Evolutionary conservation across 305 asterid species (phyloP), one percentile per base, ranked within the genome.

Genomic region (Fraxinus latifolia): DNA sequence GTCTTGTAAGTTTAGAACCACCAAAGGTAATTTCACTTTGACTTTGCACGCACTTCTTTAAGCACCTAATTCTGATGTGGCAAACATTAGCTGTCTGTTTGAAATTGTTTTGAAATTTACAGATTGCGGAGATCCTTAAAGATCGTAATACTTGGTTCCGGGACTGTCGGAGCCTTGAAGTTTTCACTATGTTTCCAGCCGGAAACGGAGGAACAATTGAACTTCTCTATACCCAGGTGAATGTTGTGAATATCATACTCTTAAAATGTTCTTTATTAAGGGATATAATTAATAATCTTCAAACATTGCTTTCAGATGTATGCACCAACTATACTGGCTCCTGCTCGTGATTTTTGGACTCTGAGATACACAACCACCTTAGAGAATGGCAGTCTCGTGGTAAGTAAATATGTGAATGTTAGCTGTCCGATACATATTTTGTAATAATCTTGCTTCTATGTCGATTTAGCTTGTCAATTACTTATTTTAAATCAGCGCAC

Each of bases 321-420:
- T 87, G 99, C 98, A 77, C 99, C 99, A n/a, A 93, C 97, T 37
- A 92, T 95, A 36, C 82, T 93, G 86, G 97, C 97, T 80, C 94
- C 98, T 14, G 98, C 98, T 72, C 94, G 97, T 77, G 99, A 95
- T 88, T 94, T 95, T 84, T 95, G 99, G 99, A 92, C 98, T 17
- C 88, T 95, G 83, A 92, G 99, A 91, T 95, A 95, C 90, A 95
- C 99, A 42, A 90, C 97, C 29, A 88, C 94, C 58, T 85, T 95
- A 81, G 96, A 91, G 77, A 92, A 91, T 79, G 99, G 97, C 81
- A 95, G 97, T 86, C 86, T 95, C 27, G 99, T 95, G 93, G 98
- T 95, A 95, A 80, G 92, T 67, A 32, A 79, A 34, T 83, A 72
- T 39, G 68, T 62, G 36, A 25, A 55, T 0, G 19, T 86, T 50